phyloP scores from a whole-genome alignment of 768 basidiomycete genomes.

The Pholiota molesta region DNA sequence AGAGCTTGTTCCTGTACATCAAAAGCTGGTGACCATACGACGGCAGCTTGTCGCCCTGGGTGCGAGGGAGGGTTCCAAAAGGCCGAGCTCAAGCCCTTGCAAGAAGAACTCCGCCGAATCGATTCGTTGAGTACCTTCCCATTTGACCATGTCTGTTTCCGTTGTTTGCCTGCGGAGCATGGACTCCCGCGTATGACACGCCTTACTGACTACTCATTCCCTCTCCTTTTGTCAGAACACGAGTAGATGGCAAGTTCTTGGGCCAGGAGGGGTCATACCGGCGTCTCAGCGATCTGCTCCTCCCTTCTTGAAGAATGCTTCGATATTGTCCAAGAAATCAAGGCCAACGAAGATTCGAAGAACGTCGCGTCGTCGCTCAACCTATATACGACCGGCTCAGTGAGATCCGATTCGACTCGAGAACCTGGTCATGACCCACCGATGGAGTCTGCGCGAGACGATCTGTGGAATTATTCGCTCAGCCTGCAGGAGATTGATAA shows the following conservation, averaged over 20 bases:
- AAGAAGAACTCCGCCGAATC: slow-evolving; percentile 93
- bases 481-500: slow-evolving; percentile 95
- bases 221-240: slow-evolving; percentile 55
- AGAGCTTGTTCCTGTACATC: slow-evolving; percentile 90
- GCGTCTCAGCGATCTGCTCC: slow-evolving; percentile 89
- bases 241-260: slow-evolving; percentile 96
- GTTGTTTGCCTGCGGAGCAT: slow-evolving; percentile 25
- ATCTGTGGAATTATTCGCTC: slow-evolving; percentile 90
- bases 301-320: slow-evolving; percentile 97
- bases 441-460: slow-evolving; percentile 97
- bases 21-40: slow-evolving; percentile 83
- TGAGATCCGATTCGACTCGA: slow-evolving; percentile 86
- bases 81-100: slow-evolving; percentile 84
- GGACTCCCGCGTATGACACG: slow-evolving; percentile 17
- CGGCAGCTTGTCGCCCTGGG: slow-evolving; percentile 88
- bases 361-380: slow-evolving; percentile 81
- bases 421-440: slow-evolving; percentile 89
- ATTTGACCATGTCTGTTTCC: slow-evolving; percentile 35
- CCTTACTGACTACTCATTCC: slow-evolving; percentile 9
- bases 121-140: slow-evolving; percentile 82
- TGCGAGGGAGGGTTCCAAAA: slow-evolving; percentile 87
- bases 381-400: slow-evolving; percentile 92
- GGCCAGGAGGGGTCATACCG: slow-evolving; percentile 88
- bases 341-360: slow-evolving; percentile 88
- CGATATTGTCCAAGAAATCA: slow-evolving; percentile 93